Evolutionary conservation across 2,329 filamentous ascomycete species (phyloP), one percentile per base, ranked within the genome.

Genomic region (Aureobasidium lini): DNA sequence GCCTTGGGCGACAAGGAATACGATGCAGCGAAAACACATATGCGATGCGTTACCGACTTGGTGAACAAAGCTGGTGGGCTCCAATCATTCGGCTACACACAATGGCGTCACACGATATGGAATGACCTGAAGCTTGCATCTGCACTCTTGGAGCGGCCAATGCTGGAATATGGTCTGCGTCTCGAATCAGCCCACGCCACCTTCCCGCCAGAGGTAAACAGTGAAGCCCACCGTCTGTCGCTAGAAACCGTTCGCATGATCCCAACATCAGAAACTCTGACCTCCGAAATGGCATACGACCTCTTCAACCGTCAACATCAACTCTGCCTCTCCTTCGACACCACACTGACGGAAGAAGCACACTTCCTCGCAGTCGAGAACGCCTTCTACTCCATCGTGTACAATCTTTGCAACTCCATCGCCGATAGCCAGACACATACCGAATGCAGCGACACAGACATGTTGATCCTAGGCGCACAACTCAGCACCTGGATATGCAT

Each of bases 101-200:
- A 57, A 48, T 57, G 54, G 54, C 54, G 54, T 9, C 54, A 57
- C 32, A 57, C 54, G 10, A 57, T 57, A 6, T 57, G 54, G 54
- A 57, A 57, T 18, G 54, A 57, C n/a, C 10, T 57, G 6, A 57
- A 57, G 42, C 54, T 57, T 31, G 54, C 54, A 7, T 57, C 42
- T 11, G 54, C 54, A 13, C 43, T 47, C 16, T 11, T 57, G 42
- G 54, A 57, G 18, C 44, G 54, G 34, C 54, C 54, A 1, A 57
- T 57, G 54, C 43, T 57, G 15, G 42, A 47, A 47, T 57, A 39
- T 18, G 54, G 43, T 4, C 34, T 48, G 23, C 54, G 54, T n/a
- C 3, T 48, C 32, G 42, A 57, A 18, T 56, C 52, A 1, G 8
- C 13, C 1, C 32, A 57, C 29, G 16, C 18, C 8, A 13, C 16